A percentile compares a stretch with the other conserved stretches of the same genome.
Evolutionary conservation across 176 grass and related monocot genomes (phyloP).

Genomic region (Zoysia japonica): DNA sequence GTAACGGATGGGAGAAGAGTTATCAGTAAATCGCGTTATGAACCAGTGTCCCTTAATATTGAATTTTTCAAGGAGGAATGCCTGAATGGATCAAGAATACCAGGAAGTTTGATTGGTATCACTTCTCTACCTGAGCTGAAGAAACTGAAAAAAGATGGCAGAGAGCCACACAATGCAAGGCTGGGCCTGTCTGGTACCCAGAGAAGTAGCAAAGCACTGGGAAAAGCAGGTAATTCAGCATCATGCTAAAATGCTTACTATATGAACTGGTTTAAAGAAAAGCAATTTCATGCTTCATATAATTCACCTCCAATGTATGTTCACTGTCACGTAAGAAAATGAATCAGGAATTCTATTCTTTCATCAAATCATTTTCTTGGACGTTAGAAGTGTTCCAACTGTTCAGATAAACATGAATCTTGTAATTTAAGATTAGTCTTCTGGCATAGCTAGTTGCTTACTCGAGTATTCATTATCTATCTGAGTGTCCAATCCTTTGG

Average conservation of each 20-base stretch:
- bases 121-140: conserved; percentile 55
- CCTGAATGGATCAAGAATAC: conserved; percentile 29
- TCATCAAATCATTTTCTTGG: neutral
- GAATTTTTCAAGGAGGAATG: conserved; percentile 37
- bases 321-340: neutral
- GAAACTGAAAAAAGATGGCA: conserved; percentile 53
- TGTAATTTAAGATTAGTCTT: neutral
- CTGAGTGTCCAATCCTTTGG: neutral
- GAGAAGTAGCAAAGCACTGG: conserved; percentile 39
- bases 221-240: conserved; percentile 57
- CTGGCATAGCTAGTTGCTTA: conserved; percentile 7
- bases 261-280: neutral
- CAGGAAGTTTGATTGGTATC: conserved; percentile 45
- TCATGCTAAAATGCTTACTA: conserved; percentile 24
- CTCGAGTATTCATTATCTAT: neutral
- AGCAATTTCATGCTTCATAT: neutral
- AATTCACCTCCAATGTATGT: conserved; percentile 1
- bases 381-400: neutral
- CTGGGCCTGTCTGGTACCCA: conserved; percentile 27
- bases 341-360: conserved; percentile 10
- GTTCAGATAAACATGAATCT: conserved; percentile 10
- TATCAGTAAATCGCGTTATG: conserved; percentile 74
- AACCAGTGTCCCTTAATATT: conserved; percentile 44
- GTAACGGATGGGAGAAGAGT: conserved; percentile 78
- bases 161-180: conserved; percentile 18